Base-by-base conservation (phyloP, 2,329 filamentous ascomycete species). In the Aureobasidium sp. region DNA sequence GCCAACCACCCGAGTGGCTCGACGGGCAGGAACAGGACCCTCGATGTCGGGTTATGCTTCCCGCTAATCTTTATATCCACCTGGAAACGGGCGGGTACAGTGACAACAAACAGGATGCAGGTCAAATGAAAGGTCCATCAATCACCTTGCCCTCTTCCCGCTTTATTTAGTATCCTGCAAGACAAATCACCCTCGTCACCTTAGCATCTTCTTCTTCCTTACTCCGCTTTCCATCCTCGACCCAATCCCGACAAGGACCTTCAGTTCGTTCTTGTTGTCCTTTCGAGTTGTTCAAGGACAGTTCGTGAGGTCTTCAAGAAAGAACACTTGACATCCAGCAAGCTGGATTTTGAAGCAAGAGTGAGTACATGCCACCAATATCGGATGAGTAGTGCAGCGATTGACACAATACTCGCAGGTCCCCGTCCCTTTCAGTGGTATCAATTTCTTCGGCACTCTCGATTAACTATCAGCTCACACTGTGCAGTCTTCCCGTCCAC, bases 401-500 rank as follows among this genome's bases (percentile, higher is more conserved):
- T 48, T 63, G 51, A 62, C 49, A 47, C 22, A 17, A 17, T n/a
- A 15, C 52, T 37, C 14, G 11, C 42, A 65, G 64, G 62, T 65
- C 47, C 64, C 64, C 36, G 51, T 65, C 36, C 63, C 64, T 47
- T 62, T 65, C 63, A 65, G 64, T 65, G 64, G 64, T 65, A 62
- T 52, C 31, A 45, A 20, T 6, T 34, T 14, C 29, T 22, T 27
- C n/a, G 11, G 17, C 12, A 17, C 14, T 7, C 44, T 29, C 17
- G 20, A 22, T 25, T 15, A 3, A 14, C 3, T 31, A 39, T 22
- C 47, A 37, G 34, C 60, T 62, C 17, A 62, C 51, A 25, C 34
- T 29, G 2, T 44, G 42, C 63, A 65, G 89, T 97, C 89, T 97
- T 97, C 87, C 93, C 93, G 84, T 96, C 91, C 80, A 90, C 91